Percentiles rank a stretch among this genome's conserved stretches.
Evolutionary conservation across 164 flowering plant genomes (phyloP).

Genomic region (Litsea cubeba): DNA sequence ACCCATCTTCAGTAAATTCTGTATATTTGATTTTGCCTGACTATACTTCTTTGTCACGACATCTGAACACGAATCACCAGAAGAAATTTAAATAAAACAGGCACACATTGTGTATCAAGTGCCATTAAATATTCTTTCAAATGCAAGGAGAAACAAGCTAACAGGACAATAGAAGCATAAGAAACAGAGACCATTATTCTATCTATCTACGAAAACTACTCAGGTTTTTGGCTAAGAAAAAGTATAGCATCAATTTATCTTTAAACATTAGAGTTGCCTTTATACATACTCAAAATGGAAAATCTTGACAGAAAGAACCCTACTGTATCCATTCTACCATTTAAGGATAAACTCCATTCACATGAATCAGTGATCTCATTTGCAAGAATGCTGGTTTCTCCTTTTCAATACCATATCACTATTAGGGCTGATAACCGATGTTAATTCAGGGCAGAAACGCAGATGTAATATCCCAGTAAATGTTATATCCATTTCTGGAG

Average conservation of each 20-base stretch:
- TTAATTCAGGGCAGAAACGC: background rate
- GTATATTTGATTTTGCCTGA: conserved; percentile 36
- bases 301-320: background rate
- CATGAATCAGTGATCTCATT: too few species aligned
- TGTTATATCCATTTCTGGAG: background rate
- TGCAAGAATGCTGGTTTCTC: background rate
- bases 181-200: background rate
- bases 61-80: background rate
- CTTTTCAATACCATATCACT: background rate
- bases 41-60: conserved; percentile 25
- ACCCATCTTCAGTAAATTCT: conserved; percentile 28
- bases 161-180: background rate
- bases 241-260: too few species aligned
- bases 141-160: background rate
- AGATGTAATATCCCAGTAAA: background rate
- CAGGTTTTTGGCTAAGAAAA: too few species aligned
- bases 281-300: background rate
- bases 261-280: background rate
- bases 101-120: background rate
- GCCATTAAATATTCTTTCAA: background rate
- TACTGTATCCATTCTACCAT: background rate
- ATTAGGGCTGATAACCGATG: background rate
- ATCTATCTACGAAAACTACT: background rate
- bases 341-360: background rate
- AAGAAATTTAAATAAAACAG: background rate